phyloP scores from a whole-genome alignment of 495 filamentous ascomycete genomes.

The Pyrenopolyporus hunteri region DNA sequence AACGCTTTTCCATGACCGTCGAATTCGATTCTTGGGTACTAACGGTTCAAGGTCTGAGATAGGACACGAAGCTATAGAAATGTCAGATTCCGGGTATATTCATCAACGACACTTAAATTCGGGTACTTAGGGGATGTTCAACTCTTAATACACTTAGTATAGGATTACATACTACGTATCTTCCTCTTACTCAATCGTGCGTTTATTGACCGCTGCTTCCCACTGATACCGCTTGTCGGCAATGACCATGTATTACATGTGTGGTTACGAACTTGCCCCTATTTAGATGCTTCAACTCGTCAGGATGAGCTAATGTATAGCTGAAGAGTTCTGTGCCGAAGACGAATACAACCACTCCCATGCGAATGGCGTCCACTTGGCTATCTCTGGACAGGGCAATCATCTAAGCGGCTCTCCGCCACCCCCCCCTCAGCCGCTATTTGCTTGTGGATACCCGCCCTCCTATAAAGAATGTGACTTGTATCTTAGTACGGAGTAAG shows the following conservation, averaged over 20 bases:
- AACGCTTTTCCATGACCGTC: too few relatives aligned
- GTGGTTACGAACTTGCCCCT: constrained; percentile 11
- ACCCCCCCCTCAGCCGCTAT: not conserved
- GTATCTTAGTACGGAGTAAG: not conserved
- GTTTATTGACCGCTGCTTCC: not conserved
- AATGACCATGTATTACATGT: not conserved
- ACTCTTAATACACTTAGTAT: too few relatives aligned
- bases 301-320: not conserved
- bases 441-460: not conserved
- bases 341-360: not conserved
- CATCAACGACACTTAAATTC: too few relatives aligned
- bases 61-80: too few relatives aligned
- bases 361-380: not conserved
- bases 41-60: too few relatives aligned
- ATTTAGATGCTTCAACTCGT: not conserved
- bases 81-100: too few relatives aligned
- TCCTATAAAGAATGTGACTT: not conserved
- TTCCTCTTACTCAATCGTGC: not conserved
- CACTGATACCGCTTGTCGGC: not conserved
- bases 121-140: too few relatives aligned
- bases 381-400: not conserved
- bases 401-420: not conserved
- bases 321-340: not conserved
- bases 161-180: too few relatives aligned
- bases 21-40: too few relatives aligned